Evolutionary conservation across 805 yeast species (phyloP).

Genomic region (Wickerhamiella brachini): DNA sequence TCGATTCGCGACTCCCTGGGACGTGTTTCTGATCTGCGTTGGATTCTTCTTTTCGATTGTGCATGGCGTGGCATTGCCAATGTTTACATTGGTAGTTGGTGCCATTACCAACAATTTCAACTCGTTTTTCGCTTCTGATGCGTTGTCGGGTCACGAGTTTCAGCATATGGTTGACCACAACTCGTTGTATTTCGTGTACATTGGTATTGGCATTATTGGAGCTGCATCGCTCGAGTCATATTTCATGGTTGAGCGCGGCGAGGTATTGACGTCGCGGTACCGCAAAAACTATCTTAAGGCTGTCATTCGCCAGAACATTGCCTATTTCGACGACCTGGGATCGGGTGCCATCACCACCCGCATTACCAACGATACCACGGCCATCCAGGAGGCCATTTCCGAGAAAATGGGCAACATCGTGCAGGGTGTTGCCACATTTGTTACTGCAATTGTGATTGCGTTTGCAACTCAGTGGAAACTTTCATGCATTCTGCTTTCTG

Average conservation of each 20-base stretch:
- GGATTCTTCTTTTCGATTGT: slow-evolving; percentile 25
- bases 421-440: slow-evolving; percentile 27
- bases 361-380: slow-evolving; percentile 29
- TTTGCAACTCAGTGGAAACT: slow-evolving; percentile 26
- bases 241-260: slow-evolving; percentile 29
- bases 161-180: slow-evolving; percentile 24
- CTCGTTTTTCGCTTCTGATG: slow-evolving; percentile 18
- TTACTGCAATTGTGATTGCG: slow-evolving; percentile 27
- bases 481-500: slow-evolving; percentile 24
- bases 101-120: slow-evolving; percentile 27
- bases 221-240: slow-evolving; percentile 24
- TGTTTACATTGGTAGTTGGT: slow-evolving; percentile 31
- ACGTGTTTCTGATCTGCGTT: slow-evolving; percentile 18
- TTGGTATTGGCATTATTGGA: slow-evolving; percentile 27
- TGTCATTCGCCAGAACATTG: slow-evolving; percentile 28
- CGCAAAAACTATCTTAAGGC: slow-evolving; percentile 27
- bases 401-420: slow-evolving; percentile 29
- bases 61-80: slow-evolving; percentile 29
- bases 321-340: slow-evolving; percentile 30
- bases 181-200: slow-evolving; percentile 28
- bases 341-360: slow-evolving; percentile 32
- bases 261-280: slow-evolving; percentile 28
- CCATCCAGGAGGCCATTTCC: slow-evolving; percentile 31
- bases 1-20: slow-evolving; percentile 24
- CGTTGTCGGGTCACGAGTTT: slow-evolving; percentile 19